These are phyloP conservation scores for Xylaria scruposa DNA, from an alignment of 495 filamentous ascomycete genomes.

Conservation along the genomic window DNA sequence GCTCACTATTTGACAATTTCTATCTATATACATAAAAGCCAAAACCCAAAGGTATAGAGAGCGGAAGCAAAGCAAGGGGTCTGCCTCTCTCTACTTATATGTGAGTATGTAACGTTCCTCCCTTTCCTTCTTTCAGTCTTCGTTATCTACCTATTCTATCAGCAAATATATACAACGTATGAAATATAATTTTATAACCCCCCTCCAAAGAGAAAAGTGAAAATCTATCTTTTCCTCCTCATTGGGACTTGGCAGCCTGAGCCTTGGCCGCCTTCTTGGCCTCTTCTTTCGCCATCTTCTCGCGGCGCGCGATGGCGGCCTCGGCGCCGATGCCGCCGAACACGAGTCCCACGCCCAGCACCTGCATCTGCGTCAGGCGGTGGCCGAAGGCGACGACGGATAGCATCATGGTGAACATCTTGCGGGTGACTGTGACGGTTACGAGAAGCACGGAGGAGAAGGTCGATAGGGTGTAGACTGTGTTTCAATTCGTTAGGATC, in stretches of 20 bases:
- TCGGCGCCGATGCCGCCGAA: conserved; percentile 96
- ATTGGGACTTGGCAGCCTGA: conserved; percentile 49
- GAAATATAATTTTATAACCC: background rate
- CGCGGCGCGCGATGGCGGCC: conserved; percentile 76
- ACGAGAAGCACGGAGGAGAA: conserved; percentile 93
- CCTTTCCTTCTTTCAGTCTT: background rate
- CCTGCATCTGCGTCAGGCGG: conserved; percentile 80
- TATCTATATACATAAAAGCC: background rate
- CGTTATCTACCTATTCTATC: background rate
- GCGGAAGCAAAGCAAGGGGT: background rate
- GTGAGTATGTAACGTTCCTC: background rate
- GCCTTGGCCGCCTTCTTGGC: conserved; percentile 60
- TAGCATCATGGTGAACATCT: conserved; percentile 99
- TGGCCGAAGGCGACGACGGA: conserved; percentile 96
- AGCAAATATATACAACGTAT: background rate
- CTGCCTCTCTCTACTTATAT: background rate
- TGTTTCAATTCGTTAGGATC: background rate
- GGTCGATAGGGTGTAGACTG: conserved; percentile 87
- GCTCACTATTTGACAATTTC: background rate
- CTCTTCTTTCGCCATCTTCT: conserved; percentile 83
- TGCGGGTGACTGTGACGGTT: conserved; percentile 95
- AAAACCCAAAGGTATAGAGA: background rate
- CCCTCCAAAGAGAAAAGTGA: background rate
- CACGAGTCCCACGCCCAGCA: conserved; percentile 89
- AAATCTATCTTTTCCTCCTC: background rate